phyloP scores from a whole-genome alignment of 257 asterid genomes.

The Orobanche coerulescens region DNA sequence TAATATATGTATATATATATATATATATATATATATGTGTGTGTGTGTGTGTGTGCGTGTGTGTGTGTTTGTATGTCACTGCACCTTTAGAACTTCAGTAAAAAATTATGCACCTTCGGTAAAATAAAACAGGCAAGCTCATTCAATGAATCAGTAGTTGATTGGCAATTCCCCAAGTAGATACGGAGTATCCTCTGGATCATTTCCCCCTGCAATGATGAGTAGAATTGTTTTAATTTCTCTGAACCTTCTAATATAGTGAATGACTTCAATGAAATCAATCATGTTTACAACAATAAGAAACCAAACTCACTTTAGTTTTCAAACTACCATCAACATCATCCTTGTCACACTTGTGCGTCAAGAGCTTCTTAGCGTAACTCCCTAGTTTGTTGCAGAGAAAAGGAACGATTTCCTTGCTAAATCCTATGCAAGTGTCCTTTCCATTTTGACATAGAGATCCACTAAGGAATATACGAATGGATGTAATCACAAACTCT shows the following conservation, averaged over 20 bases:
- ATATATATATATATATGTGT: too few species aligned
- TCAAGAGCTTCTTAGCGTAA: conserved; percentile 59
- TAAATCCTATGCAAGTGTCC: conserved; percentile 30
- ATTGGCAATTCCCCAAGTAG: conserved; percentile 54
- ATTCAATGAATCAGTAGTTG: conserved; percentile 54
- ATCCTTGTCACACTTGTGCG: conserved; percentile 48
- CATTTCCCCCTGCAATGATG: conserved; percentile 64
- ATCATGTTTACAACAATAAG: conserved; percentile 16
- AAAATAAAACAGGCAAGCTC: conserved; percentile 66
- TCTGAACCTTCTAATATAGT: conserved; percentile 7
- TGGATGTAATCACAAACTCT: conserved; percentile 45
- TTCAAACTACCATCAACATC: conserved; percentile 39
- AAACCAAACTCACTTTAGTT: conserved; percentile 43
- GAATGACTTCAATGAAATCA: conserved; percentile 11
- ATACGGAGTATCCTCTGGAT: conserved; percentile 73
- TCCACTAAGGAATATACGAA: conserved; percentile 40
- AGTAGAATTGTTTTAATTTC: conserved; percentile 14
- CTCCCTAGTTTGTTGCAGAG: conserved; percentile 54
- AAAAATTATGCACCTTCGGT: conserved; percentile 50
- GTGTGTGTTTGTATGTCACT: too few species aligned
- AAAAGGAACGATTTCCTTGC: conserved; percentile 44
- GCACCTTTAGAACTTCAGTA: neutral
- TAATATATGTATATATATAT: too few species aligned
- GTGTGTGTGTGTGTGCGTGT: too few species aligned
- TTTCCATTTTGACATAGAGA: conserved; percentile 34